A percentile compares a stretch with the other conserved stretches of the same genome.
These are phyloP conservation scores for Aspergillus luchuensis DNA, from an alignment of 2,329 filamentous ascomycete species.

Conservation along the genomic window DNA sequence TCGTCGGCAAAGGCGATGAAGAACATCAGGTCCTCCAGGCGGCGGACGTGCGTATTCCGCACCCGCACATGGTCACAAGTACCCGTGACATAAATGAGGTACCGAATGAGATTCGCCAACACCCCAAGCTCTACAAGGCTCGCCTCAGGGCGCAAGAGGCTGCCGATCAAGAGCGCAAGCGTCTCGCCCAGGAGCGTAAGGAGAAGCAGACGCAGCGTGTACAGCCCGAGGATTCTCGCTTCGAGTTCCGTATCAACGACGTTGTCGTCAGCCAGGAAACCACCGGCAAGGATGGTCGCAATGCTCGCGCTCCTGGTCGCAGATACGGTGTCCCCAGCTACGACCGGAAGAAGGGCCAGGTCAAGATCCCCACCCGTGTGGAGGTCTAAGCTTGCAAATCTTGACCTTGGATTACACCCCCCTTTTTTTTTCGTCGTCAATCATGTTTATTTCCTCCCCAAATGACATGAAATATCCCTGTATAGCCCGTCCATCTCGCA, in stretches of 20 bases:
- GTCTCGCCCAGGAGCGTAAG: conserved; percentile 43
- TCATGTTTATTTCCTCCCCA: not conserved
- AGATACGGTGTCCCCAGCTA: conserved; percentile 64
- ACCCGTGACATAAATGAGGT: conserved; percentile 48
- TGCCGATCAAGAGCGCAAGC: conserved; percentile 43
- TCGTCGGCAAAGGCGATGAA: conserved; percentile 45
- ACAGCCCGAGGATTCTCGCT: conserved; percentile 52
- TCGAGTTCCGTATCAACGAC: conserved; percentile 63
- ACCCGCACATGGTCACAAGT: conserved; percentile 59
- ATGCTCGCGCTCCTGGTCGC: conserved; percentile 56
- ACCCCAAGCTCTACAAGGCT: conserved; percentile 45
- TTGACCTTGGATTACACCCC: too few species aligned
- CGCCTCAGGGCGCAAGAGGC: conserved; percentile 46
- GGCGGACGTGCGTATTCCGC: conserved; percentile 65
- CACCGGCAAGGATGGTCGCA: conserved; percentile 58
- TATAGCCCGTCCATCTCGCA: not conserved
- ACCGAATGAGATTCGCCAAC: conserved; percentile 36
- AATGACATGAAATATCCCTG: not conserved
- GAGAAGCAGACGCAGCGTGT: conserved; percentile 48
- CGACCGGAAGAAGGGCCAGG: conserved; percentile 63
- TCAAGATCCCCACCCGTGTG: conserved; percentile 65
- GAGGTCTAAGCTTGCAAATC: conserved; percentile 40
- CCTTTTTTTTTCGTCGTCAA: not conserved
- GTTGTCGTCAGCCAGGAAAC: conserved; percentile 55
- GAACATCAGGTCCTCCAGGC: conserved; percentile 58